Evolutionary conservation across 768 basidiomycete genomes (phyloP).

Genomic region (Auricularia heimuer): DNA sequence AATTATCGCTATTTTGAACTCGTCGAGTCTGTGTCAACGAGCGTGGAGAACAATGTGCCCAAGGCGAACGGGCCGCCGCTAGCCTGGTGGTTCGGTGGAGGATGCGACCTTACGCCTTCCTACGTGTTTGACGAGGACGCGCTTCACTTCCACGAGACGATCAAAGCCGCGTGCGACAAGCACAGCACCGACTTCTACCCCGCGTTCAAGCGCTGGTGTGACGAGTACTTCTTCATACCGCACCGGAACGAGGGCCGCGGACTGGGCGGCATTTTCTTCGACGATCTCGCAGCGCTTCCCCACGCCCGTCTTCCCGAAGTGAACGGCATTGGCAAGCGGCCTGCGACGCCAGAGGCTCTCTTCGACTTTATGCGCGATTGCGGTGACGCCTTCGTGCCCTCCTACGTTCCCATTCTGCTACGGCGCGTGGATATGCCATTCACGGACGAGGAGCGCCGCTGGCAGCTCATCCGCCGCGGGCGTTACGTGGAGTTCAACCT

Average conservation of each 20-base stretch:
- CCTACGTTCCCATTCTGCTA: conserved; percentile 80
- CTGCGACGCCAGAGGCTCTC: conserved; percentile 53
- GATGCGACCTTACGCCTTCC: conserved; percentile 86
- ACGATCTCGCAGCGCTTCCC: conserved; percentile 65
- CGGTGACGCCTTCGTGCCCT: conserved; percentile 76
- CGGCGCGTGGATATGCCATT: conserved; percentile 31
- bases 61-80: conserved; percentile 42
- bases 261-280: conserved; percentile 90
- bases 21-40: conserved; percentile 36
- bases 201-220: conserved; percentile 90
- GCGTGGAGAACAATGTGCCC: conserved; percentile 21
- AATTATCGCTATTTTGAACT: conserved; percentile 99
- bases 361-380: conserved; percentile 65
- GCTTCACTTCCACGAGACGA: conserved; percentile 70
- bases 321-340: conserved; percentile 31
- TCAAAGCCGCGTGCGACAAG: conserved; percentile 66
- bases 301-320: conserved; percentile 48
- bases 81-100: conserved; percentile 99
- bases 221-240: conserved; percentile 90
- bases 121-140: conserved; percentile 88
- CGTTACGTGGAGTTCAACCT: conserved; percentile 95
- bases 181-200: conserved; percentile 63
- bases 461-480: conserved; percentile 88
- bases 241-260: conserved; percentile 83
- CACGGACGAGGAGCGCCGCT: conserved; percentile 61